A percentile compares a stretch with the other conserved stretches of the same genome.
phyloP scores from a whole-genome alignment of 2,329 filamentous ascomycete genomes.

The Alternaria sp. region DNA sequence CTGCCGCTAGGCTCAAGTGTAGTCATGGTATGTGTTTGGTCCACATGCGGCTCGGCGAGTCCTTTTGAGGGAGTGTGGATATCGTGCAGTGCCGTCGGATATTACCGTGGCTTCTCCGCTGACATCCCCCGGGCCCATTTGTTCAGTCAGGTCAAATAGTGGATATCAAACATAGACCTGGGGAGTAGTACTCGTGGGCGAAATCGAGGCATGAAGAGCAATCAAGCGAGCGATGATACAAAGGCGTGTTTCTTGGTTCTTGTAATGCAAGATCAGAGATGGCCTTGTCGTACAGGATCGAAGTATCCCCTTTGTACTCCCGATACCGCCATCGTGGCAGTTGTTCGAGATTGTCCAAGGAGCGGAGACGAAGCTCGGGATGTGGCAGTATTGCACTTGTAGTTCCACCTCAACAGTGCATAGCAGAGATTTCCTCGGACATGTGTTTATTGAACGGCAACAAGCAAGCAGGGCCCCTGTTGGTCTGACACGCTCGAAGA shows the following conservation, averaged over 20 bases:
- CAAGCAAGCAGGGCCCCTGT: background rate
- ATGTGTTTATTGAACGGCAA: background rate
- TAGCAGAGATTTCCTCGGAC: too few relatives aligned
- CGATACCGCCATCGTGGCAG: too few relatives aligned
- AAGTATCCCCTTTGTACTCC: too few relatives aligned
- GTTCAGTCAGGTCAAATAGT: background rate
- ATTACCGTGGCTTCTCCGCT: constrained; percentile 1
- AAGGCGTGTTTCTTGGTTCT: background rate
- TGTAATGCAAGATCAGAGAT: background rate
- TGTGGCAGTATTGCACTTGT: too few relatives aligned
- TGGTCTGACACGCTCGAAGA: background rate
- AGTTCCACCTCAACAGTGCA: too few relatives aligned
- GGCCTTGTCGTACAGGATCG: too few relatives aligned
- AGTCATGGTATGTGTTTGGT: background rate
- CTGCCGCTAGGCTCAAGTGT: background rate
- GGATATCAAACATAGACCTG: background rate
- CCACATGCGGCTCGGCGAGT: constrained; percentile 4
- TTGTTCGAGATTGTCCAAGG: too few relatives aligned
- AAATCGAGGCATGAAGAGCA: background rate
- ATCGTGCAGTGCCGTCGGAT: constrained; percentile 2
- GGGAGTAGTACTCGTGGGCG: background rate
- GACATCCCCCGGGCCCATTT: background rate
- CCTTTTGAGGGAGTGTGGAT: constrained; percentile 1
- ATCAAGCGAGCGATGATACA: background rate
- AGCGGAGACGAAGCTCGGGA: too few relatives aligned